Percentiles rank a stretch among this genome's conserved stretches.
Conservation (phyloP, 2,329 filamentous ascomycete genomes). For the Pseudogymnoascus sp. region DNA sequence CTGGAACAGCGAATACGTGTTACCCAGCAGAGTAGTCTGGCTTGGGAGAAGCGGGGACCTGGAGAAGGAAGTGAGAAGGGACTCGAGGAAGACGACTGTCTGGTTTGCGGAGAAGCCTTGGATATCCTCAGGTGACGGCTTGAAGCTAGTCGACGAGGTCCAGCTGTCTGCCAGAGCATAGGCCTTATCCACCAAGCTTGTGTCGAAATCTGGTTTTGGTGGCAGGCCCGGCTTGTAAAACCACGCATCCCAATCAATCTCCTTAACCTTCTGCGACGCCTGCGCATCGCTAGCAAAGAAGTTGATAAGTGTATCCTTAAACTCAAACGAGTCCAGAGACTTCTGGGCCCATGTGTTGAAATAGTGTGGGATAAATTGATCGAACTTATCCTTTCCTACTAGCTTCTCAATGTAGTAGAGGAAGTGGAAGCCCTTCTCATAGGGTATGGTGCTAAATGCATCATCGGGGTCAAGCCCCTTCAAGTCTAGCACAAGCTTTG, state of each 20-base stretch:
- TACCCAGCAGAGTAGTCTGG: slow-evolving; percentile 63
- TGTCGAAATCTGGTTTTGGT: slow-evolving; percentile 86
- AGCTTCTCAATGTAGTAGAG: slow-evolving; percentile 84
- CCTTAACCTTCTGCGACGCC: slow-evolving; percentile 52
- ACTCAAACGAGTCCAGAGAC: slow-evolving; percentile 88
- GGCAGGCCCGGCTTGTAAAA: slow-evolving; percentile 87
- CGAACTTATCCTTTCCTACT: slow-evolving; percentile 77
- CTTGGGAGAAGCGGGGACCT: slow-evolving; percentile 52
- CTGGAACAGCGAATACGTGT: slow-evolving; percentile 62
- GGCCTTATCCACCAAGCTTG: slow-evolving; percentile 74
- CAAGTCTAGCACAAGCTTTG: slow-evolving; percentile 79
- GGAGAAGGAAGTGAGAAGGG: slow-evolving; percentile 53
- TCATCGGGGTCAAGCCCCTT: slow-evolving; percentile 92
- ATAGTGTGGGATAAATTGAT: slow-evolving; percentile 93
- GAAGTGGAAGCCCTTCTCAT: slow-evolving; percentile 95
- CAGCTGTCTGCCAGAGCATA: slow-evolving; percentile 77
- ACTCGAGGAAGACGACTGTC: slow-evolving; percentile 81
- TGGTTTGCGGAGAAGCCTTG: slow-evolving; percentile 75
- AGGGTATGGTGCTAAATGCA: slow-evolving; percentile 84
- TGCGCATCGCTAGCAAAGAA: slow-evolving; percentile 70
- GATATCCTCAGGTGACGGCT: slow-evolving; percentile 61
- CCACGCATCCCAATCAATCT: slow-evolving; percentile 81
- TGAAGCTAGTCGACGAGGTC: slow-evolving; percentile 56
- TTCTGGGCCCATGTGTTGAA: slow-evolving; percentile 78
- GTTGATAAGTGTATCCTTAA: slow-evolving; percentile 76